These are phyloP conservation scores for Colletotrichum costaricense DNA, from an alignment of 2,329 filamentous ascomycete genomes.

Conservation along the genomic window DNA sequence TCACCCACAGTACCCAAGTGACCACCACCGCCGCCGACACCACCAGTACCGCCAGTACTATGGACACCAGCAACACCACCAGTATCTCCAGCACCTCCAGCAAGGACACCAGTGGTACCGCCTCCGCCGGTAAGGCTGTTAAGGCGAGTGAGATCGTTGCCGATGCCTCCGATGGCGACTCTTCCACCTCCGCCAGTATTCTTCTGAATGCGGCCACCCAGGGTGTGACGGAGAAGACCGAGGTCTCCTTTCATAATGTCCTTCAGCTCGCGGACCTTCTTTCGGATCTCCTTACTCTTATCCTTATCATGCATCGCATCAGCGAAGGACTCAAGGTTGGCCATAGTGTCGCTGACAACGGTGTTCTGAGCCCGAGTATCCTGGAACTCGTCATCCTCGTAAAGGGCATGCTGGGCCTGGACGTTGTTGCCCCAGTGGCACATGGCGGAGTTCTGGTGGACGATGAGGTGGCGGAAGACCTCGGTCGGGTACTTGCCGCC, in stretches of 20 bases:
- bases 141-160: background rate
- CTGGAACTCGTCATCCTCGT: slow-evolving; percentile 19
- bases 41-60: background rate
- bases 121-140: background rate
- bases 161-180: background rate
- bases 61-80: background rate
- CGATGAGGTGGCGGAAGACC: slow-evolving; percentile 25
- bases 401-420: slow-evolving; percentile 18
- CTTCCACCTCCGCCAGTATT: background rate
- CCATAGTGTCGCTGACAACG: background rate
- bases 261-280: slow-evolving; percentile 27
- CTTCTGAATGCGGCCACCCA: slow-evolving; percentile 16
- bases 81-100: background rate
- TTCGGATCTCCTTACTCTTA: slow-evolving; percentile 6
- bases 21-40: too few species aligned
- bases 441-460: slow-evolving; percentile 26
- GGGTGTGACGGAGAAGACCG: background rate
- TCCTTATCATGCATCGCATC: slow-evolving; percentile 11
- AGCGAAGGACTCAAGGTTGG: slow-evolving; percentile 18
- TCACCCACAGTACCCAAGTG: background rate
- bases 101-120: too few species aligned
- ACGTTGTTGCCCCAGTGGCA: slow-evolving; percentile 19
- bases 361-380: background rate
- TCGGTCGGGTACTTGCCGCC: slow-evolving; percentile 27
- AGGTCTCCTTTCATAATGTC: background rate